Evolutionary conservation across 2,329 filamentous ascomycete genomes (phyloP).

Genomic region (Westerdykella sp.): DNA sequence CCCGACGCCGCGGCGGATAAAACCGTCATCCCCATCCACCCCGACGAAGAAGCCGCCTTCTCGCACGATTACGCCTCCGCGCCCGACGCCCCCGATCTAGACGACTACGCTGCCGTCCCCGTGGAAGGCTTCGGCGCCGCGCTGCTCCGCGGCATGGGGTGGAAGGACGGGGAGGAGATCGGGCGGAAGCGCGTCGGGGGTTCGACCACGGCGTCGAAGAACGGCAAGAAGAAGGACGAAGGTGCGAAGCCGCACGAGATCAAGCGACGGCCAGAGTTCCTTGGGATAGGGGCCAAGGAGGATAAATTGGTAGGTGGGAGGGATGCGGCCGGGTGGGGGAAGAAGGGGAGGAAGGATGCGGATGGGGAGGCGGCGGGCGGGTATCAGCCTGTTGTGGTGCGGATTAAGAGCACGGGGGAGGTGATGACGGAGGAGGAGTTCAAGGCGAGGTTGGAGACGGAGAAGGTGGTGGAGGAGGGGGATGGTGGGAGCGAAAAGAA

Average conservation of each 20-base stretch:
- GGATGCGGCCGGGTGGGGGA: slow-evolving; percentile 69
- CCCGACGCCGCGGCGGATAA: slow-evolving; percentile 35
- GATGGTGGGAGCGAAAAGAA: slow-evolving; percentile 18
- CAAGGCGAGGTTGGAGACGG: slow-evolving; percentile 45
- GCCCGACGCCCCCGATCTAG: slow-evolving; percentile 68
- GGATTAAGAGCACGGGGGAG: slow-evolving; percentile 58
- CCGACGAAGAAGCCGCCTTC: slow-evolving; percentile 60
- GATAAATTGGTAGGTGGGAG: slow-evolving; percentile 54
- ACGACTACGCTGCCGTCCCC: slow-evolving; percentile 81
- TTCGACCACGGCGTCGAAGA: slow-evolving; percentile 11
- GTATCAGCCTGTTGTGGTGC: slow-evolving; percentile 57
- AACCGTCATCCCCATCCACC: slow-evolving; percentile 37
- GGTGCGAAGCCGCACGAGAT: slow-evolving; percentile 54
- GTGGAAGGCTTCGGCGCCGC: slow-evolving; percentile 94
- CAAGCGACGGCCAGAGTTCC: slow-evolving; percentile 67
- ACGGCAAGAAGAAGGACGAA: background rate
- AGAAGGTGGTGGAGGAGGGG: slow-evolving; percentile 41
- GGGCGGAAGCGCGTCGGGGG: slow-evolving; percentile 45
- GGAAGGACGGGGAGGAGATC: slow-evolving; percentile 65
- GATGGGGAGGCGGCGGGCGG: slow-evolving; percentile 42
- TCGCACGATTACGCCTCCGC: slow-evolving; percentile 62
- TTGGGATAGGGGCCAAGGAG: slow-evolving; percentile 86
- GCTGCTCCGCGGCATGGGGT: slow-evolving; percentile 87
- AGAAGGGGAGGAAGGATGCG: slow-evolving; percentile 41
- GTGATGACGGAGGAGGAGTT: slow-evolving; percentile 58